Conservation (phyloP, 805 yeast genomes). For the Monosporozyma servazzii region DNA sequence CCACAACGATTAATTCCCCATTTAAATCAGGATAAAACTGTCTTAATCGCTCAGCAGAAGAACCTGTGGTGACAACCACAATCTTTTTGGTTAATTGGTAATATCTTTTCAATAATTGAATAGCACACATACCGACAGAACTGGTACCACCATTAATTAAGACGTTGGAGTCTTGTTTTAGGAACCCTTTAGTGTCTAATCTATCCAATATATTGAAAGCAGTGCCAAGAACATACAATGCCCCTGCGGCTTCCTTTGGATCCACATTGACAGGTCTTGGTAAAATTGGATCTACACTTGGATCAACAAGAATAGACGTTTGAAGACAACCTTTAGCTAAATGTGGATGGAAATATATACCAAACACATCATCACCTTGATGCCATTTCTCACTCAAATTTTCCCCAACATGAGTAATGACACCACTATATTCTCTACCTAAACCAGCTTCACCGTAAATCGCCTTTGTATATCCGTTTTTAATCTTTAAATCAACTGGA, state of each 20-base stretch:
- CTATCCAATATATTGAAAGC: constrained; percentile 41
- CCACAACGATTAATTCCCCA: constrained; percentile 32
- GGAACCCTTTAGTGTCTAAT: constrained; percentile 16
- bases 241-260: constrained; percentile 51
- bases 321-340: constrained; percentile 49
- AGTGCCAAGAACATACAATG: constrained; percentile 54
- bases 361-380: constrained; percentile 60
- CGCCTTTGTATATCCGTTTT: constrained; percentile 44
- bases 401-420: constrained; percentile 46
- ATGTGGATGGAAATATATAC: constrained; percentile 43
- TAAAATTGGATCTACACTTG: constrained; percentile 39
- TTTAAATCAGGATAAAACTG: constrained; percentile 33
- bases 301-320: constrained; percentile 47
- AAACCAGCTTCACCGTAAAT: constrained; percentile 50
- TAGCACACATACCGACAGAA: constrained; percentile 54
- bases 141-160: constrained; percentile 72
- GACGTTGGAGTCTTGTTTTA: constrained; percentile 39
- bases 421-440: constrained; percentile 66
- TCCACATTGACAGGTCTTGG: constrained; percentile 40
- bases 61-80: constrained; percentile 49
- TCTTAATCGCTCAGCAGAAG: constrained; percentile 37
- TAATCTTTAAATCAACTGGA: constrained; percentile 55
- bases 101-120: constrained; percentile 48
- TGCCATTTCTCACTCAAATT: constrained; percentile 31
- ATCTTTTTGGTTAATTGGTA: constrained; percentile 42